A percentile compares a stretch with the other conserved stretches of the same genome.
Conservation (phyloP, 2,329 filamentous ascomycete species). For the Fusarium albidum region DNA sequence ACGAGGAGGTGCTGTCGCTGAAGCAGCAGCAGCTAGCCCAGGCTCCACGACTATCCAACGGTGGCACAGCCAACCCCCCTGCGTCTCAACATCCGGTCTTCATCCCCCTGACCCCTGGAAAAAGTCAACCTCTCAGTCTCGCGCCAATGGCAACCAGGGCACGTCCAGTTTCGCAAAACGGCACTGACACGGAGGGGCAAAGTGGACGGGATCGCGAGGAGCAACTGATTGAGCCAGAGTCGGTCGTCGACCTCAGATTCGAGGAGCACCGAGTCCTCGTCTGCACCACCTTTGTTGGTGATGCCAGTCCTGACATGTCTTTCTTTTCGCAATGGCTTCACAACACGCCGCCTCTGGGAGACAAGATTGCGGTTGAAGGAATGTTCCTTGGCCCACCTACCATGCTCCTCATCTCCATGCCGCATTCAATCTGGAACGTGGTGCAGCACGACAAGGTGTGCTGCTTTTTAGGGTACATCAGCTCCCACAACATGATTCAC, state of each 20-base stretch:
- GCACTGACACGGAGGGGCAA: conserved; percentile 37
- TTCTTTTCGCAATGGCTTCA: conserved; percentile 74
- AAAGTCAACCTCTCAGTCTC: conserved; percentile 61
- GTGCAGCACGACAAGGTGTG: conserved; percentile 73
- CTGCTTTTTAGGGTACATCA: conserved; percentile 71
- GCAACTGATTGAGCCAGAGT: conserved; percentile 55
- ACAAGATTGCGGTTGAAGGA: conserved; percentile 69
- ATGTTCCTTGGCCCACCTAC: conserved; percentile 74
- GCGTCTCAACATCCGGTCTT: conserved; percentile 56
- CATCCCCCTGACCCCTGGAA: conserved; percentile 64
- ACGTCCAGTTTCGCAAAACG: conserved; percentile 41
- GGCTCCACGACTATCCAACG: conserved; percentile 55
- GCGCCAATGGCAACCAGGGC: conserved; percentile 53
- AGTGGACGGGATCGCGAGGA: conserved; percentile 44
- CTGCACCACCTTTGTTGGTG: conserved; percentile 72
- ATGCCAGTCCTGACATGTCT: conserved; percentile 71
- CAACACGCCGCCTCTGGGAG: conserved; percentile 62
- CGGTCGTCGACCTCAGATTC: conserved; percentile 64
- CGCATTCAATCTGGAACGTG: conserved; percentile 68
- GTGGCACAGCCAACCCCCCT: conserved; percentile 48
- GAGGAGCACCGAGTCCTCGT: conserved; percentile 71
- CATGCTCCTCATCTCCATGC: conserved; percentile 73
- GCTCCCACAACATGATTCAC: conserved; percentile 72
- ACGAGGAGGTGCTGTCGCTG: conserved; percentile 61
- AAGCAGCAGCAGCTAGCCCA: conserved; percentile 56